Evolutionary conservation across 2,329 filamentous ascomycete genomes (phyloP).

Genomic region (Piedraia hortae): DNA sequence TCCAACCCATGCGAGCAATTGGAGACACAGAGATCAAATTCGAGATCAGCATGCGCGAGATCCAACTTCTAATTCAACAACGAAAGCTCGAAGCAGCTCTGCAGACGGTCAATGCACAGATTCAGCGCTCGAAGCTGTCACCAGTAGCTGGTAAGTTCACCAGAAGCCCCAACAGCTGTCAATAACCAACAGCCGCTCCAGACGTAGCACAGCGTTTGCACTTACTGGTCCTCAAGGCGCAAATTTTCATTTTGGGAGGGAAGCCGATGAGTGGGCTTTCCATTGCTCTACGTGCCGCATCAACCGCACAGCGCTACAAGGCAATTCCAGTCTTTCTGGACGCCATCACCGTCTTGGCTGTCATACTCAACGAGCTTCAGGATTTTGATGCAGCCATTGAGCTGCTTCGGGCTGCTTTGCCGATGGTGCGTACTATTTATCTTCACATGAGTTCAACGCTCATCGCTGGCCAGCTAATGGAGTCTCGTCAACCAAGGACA

Average conservation of each 20-base stretch:
- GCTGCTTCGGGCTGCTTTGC: slow-evolving; percentile 41
- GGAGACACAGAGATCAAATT: slow-evolving; percentile 31
- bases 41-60: slow-evolving; percentile 29
- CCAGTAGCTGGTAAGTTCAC: slow-evolving; percentile 3
- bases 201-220: slow-evolving; percentile 42
- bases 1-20: slow-evolving; percentile 18
- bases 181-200: slow-evolving; percentile 9
- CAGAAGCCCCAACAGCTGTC: no score
- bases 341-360: slow-evolving; percentile 36
- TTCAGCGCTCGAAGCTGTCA: slow-evolving; percentile 22
- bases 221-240: slow-evolving; percentile 44
- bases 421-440: slow-evolving; percentile 25
- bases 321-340: slow-evolving; percentile 46
- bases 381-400: slow-evolving; percentile 41
- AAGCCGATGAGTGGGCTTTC: slow-evolving; percentile 51
- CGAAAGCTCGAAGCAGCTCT: slow-evolving; percentile 27
- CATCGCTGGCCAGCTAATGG: no score
- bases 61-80: slow-evolving; percentile 29
- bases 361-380: slow-evolving; percentile 38
- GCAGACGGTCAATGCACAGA: slow-evolving; percentile 24
- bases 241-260: slow-evolving; percentile 38
- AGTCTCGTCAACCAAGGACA: no score
- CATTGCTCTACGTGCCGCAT: slow-evolving; percentile 45
- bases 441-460: no score
- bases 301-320: slow-evolving; percentile 40